phyloP scores from a whole-genome alignment of 2,329 filamentous ascomycete species.

The Aureobasidium vineae region DNA sequence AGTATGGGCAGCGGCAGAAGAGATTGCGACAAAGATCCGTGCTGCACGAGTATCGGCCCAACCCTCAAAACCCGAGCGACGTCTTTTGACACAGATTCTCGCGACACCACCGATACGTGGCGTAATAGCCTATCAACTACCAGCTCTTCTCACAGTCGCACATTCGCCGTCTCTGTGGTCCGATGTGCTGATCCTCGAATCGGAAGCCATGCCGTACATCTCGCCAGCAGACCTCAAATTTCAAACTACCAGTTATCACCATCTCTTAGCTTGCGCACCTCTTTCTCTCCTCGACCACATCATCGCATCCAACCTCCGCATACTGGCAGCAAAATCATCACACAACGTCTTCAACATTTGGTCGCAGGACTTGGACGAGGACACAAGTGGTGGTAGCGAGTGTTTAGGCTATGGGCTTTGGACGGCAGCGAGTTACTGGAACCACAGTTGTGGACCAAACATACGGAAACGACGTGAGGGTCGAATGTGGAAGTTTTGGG shows the following conservation, averaged over 20 bases:
- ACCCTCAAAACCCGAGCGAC: slow-evolving; percentile 28
- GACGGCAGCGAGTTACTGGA: slow-evolving; percentile 50
- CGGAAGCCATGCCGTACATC: slow-evolving; percentile 45
- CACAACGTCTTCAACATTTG: slow-evolving; percentile 52
- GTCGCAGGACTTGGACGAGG: slow-evolving; percentile 37
- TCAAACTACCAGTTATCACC: slow-evolving; percentile 45
- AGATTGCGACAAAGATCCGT: slow-evolving; percentile 18
- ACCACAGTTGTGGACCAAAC: slow-evolving; percentile 49
- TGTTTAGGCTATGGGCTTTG: slow-evolving; percentile 52
- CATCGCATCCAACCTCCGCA: slow-evolving; percentile 39
- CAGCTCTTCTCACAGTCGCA: slow-evolving; percentile 41
- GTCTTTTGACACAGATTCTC: slow-evolving; percentile 25
- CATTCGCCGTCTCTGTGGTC: slow-evolving; percentile 37
- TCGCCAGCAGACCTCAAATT: slow-evolving; percentile 42
- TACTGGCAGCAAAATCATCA: slow-evolving; percentile 43
- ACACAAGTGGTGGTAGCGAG: slow-evolving; percentile 44
- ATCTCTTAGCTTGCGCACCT: slow-evolving; percentile 45
- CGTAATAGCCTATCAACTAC: slow-evolving; percentile 45
- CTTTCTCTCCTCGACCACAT: slow-evolving; percentile 37
- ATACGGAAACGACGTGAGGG: slow-evolving; percentile 45
- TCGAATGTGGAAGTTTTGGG: slow-evolving; percentile 44
- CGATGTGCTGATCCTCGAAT: slow-evolving; percentile 41
- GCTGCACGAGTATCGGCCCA: slow-evolving; percentile 7
- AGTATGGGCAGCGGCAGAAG: slow-evolving; percentile 20
- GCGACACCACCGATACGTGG: slow-evolving; percentile 32